Conservation (phyloP, 2,329 filamentous ascomycete genomes). For the Penicillium concentricum region DNA sequence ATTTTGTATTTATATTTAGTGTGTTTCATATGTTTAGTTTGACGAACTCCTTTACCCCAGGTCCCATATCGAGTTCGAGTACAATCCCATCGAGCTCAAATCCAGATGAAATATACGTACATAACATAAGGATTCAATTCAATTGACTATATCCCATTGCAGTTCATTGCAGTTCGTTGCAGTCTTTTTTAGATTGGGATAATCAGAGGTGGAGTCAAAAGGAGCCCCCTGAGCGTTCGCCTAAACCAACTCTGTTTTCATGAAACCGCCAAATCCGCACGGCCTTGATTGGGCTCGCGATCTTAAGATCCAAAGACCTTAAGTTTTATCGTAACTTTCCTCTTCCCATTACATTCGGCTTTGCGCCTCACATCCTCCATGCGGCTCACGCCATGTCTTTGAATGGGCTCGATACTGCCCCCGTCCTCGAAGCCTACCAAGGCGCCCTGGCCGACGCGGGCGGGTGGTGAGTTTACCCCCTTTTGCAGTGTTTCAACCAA, state of each 20-base stretch:
- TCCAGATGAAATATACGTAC: no score
- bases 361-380: slow-evolving; percentile 25
- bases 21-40: neutral
- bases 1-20: no score
- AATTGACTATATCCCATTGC: no score
- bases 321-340: neutral
- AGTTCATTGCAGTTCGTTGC: no score
- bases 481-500: slow-evolving; percentile 2
- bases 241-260: slow-evolving; percentile 1
- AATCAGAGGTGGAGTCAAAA: slow-evolving; percentile 25
- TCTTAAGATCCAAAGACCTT: slow-evolving; percentile 1
- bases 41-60: no score
- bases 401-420: slow-evolving; percentile 83
- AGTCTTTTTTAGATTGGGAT: slow-evolving; percentile 20
- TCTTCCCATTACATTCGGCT: slow-evolving; percentile 10
- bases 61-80: neutral
- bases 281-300: slow-evolving; percentile 8
- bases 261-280: neutral
- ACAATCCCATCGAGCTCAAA: neutral
- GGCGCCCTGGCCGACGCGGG: slow-evolving; percentile 76
- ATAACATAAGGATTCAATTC: no score
- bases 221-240: slow-evolving; percentile 20
- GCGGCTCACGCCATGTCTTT: slow-evolving; percentile 71
- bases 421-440: slow-evolving; percentile 82
- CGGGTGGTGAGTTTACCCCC: slow-evolving; percentile 73